These are phyloP conservation scores for Panicum miliaceum DNA, from an alignment of 176 grass and related monocot genomes.

Conservation along the genomic window DNA sequence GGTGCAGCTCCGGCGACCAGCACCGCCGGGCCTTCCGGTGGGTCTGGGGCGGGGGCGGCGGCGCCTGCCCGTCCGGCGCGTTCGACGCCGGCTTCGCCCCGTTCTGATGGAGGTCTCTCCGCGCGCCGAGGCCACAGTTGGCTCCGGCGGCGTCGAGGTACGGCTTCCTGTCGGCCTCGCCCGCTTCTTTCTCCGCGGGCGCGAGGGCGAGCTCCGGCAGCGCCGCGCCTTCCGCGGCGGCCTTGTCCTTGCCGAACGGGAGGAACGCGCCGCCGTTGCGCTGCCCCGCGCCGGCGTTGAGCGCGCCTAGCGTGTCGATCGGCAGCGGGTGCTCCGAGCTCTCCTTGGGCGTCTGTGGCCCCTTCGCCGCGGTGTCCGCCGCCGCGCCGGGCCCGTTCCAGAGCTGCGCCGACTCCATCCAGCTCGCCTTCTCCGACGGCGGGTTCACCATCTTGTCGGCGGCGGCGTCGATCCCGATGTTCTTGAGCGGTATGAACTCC, in stretches of 20 bases:
- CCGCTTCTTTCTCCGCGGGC: slow-evolving; percentile 59
- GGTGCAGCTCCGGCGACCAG: slow-evolving; percentile 99
- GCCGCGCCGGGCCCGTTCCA: slow-evolving; percentile 56
- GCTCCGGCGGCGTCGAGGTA: slow-evolving; percentile 35
- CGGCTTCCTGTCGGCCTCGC: slow-evolving; percentile 46
- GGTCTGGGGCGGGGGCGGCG: slow-evolving; percentile 41
- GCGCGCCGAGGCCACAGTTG: slow-evolving; percentile 31
- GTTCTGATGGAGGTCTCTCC: slow-evolving; percentile 55
- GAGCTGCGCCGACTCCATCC: slow-evolving; percentile 98
- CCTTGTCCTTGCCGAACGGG: slow-evolving; percentile 91
- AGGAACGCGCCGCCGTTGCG: slow-evolving; percentile 83
- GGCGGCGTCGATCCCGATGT: slow-evolving; percentile 58
- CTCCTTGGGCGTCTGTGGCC: slow-evolving; percentile 61
- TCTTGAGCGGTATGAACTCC: slow-evolving; percentile 93
- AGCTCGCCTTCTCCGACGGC: slow-evolving; percentile 84
- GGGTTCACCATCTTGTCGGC: slow-evolving; percentile 46
- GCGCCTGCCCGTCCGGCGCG: slow-evolving; percentile 41
- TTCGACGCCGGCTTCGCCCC: slow-evolving; percentile 44
- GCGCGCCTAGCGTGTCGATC: slow-evolving; percentile 52
- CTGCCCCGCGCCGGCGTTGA: slow-evolving; percentile 32
- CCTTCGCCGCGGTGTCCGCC: slow-evolving; percentile 46
- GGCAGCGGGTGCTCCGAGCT: slow-evolving; percentile 55
- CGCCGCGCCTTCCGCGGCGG: slow-evolving; percentile 13
- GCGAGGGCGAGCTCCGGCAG: slow-evolving; percentile 81
- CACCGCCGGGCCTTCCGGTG: slow-evolving; percentile 90